Evolutionary conservation across 1,284 basidiomycete species (phyloP).

Genomic region (Uromyces viciae-fabae): DNA sequence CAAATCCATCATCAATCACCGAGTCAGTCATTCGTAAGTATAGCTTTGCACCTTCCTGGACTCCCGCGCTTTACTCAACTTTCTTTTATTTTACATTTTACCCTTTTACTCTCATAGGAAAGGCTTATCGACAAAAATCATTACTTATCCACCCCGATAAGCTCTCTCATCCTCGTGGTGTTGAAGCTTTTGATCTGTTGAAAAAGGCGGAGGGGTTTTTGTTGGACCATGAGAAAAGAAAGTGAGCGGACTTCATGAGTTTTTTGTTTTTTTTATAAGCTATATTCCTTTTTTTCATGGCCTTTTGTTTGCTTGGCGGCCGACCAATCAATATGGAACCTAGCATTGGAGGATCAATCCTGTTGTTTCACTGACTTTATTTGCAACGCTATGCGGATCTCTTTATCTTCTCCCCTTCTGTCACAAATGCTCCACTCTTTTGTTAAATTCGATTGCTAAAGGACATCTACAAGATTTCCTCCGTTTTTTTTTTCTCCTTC

Average conservation of each 20-base stretch:
- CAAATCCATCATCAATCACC: neutral
- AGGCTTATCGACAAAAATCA: constrained; percentile 34
- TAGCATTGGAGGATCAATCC: neutral
- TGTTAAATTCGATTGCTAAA: neutral
- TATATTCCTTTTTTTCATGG: neutral
- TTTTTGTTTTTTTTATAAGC: neutral
- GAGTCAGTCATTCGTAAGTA: constrained; percentile 28
- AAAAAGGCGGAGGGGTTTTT: constrained; percentile 42
- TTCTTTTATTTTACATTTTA: neutral
- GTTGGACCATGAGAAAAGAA: constrained; percentile 36
- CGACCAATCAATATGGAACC: neutral
- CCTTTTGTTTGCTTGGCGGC: neutral
- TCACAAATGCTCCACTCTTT: neutral
- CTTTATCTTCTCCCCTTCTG: neutral
- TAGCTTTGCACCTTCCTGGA: neutral
- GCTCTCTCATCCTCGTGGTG: constrained; percentile 39
- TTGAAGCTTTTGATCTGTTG: constrained; percentile 36
- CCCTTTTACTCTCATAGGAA: neutral
- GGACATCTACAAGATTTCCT: neutral
- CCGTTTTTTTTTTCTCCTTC: neutral
- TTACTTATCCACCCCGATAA: constrained; percentile 44
- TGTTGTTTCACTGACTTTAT: constrained; percentile 23
- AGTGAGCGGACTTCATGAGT: neutral
- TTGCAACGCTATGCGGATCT: neutral
- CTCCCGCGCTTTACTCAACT: neutral